Conservation (phyloP, 768 basidiomycete genomes). For the Cytidiella melzeri region DNA sequence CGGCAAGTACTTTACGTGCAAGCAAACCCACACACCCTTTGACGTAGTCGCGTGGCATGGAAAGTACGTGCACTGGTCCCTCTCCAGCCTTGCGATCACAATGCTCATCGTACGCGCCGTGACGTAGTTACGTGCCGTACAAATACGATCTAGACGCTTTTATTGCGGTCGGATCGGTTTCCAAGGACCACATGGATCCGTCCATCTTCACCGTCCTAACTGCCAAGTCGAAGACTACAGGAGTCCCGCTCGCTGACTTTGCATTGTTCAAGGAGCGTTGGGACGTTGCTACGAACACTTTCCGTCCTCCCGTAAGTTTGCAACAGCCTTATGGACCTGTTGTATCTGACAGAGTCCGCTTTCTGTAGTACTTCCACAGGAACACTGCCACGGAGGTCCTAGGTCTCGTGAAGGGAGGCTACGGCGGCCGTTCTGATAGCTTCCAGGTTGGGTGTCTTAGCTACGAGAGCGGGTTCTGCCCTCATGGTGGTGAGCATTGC, state of each 20-base stretch:
- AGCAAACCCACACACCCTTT: slow-evolving; percentile 61
- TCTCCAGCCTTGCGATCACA: neutral
- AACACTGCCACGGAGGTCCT: slow-evolving; percentile 60
- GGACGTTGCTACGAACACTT: slow-evolving; percentile 55
- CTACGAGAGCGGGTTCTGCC: slow-evolving; percentile 59
- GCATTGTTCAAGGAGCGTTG: slow-evolving; percentile 59
- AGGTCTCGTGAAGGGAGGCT: slow-evolving; percentile 57
- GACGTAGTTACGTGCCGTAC: slow-evolving; percentile 56
- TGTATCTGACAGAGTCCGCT: too few species aligned
- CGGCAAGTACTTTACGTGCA: slow-evolving; percentile 46
- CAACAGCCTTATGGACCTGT: too few species aligned
- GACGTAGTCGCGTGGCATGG: slow-evolving; percentile 71
- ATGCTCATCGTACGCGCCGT: too few species aligned
- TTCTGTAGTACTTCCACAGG: slow-evolving; percentile 52
- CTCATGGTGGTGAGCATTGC: slow-evolving; percentile 46
- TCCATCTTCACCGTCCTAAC: slow-evolving; percentile 66
- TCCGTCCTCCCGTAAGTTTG: slow-evolving; percentile 48
- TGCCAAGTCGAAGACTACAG: slow-evolving; percentile 52
- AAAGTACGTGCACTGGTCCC: slow-evolving; percentile 36
- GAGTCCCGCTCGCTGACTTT: slow-evolving; percentile 56
- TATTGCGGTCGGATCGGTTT: slow-evolving; percentile 55
- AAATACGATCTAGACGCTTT: slow-evolving; percentile 65
- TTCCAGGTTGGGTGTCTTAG: slow-evolving; percentile 60
- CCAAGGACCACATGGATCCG: slow-evolving; percentile 65
- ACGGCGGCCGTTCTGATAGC: slow-evolving; percentile 56